A percentile compares a stretch with the other conserved stretches of the same genome.
phyloP scores from a whole-genome alignment of 2,329 filamentous ascomycete species.

The Hymenoscyphus fraxineus region DNA sequence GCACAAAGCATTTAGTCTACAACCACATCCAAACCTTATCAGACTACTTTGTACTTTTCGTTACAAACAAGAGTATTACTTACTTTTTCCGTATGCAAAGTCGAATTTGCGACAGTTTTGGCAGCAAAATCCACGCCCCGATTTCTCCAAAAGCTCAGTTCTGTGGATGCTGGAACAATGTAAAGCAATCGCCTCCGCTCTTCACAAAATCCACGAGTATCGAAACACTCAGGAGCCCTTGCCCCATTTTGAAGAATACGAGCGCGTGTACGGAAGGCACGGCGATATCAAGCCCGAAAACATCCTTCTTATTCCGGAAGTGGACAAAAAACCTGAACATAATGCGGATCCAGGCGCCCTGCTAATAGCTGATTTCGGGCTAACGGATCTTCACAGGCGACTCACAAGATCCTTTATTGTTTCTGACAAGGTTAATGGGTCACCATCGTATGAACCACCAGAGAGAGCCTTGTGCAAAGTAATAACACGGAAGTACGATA shows the following conservation, averaged over 20 bases:
- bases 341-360: slow-evolving; percentile 21
- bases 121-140: slow-evolving; percentile 14
- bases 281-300: slow-evolving; percentile 40
- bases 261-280: slow-evolving; percentile 33
- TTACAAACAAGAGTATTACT: slow-evolving; percentile 18
- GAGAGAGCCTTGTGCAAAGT: slow-evolving; percentile 29
- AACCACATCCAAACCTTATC: slow-evolving; percentile 24
- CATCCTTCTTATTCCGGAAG: slow-evolving; percentile 32
- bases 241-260: background rate
- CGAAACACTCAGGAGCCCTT: slow-evolving; percentile 6
- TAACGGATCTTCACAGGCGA: slow-evolving; percentile 32
- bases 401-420: slow-evolving; percentile 29
- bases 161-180: slow-evolving; percentile 29
- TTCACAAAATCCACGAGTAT: slow-evolving; percentile 25
- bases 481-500: slow-evolving; percentile 22
- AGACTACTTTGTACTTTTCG: slow-evolving; percentile 29
- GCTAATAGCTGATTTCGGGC: slow-evolving; percentile 37
- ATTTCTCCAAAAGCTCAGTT: slow-evolving; percentile 2
- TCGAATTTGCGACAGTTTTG: slow-evolving; percentile 28
- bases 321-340: background rate
- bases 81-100: slow-evolving; percentile 32
- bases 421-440: slow-evolving; percentile 14
- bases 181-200: slow-evolving; percentile 23
- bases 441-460: slow-evolving; percentile 37
- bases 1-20: slow-evolving; percentile 6